These are phyloP conservation scores for Pythium pyrilobum DNA, from an alignment of 352 stramenopile genomes.

Conservation along the genomic window DNA sequence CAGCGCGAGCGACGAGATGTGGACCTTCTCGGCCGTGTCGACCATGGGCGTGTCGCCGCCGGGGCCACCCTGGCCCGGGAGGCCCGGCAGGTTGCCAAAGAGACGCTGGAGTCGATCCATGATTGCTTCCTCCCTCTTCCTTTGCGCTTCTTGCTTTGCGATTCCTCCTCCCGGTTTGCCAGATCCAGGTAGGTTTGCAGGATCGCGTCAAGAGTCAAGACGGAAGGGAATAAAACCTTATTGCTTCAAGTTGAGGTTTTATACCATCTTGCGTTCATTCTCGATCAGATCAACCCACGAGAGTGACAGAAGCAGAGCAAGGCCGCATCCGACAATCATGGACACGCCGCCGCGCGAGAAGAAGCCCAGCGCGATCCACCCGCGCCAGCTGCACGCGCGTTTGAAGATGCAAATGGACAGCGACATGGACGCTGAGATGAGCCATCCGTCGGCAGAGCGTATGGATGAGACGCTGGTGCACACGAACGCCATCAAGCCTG, in stretches of 20 bases:
- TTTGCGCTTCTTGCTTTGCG: conserved; percentile 13
- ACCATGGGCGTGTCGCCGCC: conserved; percentile 90
- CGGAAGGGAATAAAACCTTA: conserved; percentile 21
- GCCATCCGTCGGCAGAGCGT: conserved; percentile 42
- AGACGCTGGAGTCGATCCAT: conserved; percentile 86
- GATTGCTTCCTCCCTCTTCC: conserved; percentile 6
- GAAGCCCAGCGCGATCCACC: conserved; percentile 24
- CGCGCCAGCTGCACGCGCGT: conserved; percentile 59
- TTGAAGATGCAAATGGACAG: conserved; percentile 74
- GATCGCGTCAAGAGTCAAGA: conserved; percentile 10
- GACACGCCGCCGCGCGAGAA: conserved; percentile 60
- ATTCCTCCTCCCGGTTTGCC: conserved; percentile 1
- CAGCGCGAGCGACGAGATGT: conserved; percentile 98
- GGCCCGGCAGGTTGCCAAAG: conserved; percentile 79
- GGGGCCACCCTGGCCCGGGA: conserved; percentile 59
- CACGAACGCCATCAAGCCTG: conserved; percentile 36
- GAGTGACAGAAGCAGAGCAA: neutral
- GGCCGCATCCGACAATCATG: conserved; percentile 32
- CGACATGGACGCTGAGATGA: conserved; percentile 50
- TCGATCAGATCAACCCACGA: neutral
- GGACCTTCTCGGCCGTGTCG: conserved; percentile 98
- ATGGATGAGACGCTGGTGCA: conserved; percentile 60
- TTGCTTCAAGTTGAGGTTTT: conserved; percentile 24
- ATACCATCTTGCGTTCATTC: neutral
- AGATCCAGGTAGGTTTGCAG: conserved; percentile 14